Base-by-base conservation (phyloP, 805 yeast genomes). In the Pichia manshurica region DNA sequence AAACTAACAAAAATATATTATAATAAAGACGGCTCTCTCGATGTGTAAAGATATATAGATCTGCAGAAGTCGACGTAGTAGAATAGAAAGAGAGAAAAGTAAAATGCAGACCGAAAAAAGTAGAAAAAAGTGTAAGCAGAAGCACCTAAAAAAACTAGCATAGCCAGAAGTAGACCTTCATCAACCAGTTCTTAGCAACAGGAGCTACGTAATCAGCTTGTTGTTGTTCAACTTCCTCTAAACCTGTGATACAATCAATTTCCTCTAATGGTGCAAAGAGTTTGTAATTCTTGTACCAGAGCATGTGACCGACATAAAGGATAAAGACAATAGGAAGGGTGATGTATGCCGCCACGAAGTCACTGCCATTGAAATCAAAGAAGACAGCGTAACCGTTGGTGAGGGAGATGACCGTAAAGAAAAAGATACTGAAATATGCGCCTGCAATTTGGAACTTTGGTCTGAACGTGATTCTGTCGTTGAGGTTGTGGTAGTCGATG, bases 321-420 rank as follows among this genome's bases (percentile, higher is more conserved):
- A 66, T 65, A 3, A 76, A 50, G 53, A 79, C 72, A 48, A 77
- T 70, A 32, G 84, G 86, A 42, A 84, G 59, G 0, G 88, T 82
- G 50, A 84, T 71, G 64, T 84, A 84, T 9, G 89, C 84, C 31
- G 90, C 89, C 44, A 84, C 65, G 56, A 84, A 84, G 61, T 81
- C 82, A 6, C 76, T 63, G 1, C 63, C 73, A 13, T 70, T 72
- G 70, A 81, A 81, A 43, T 64, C 56, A 50, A 84, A 74, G 64
- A 84, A 83, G 5, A 78, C 82, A 3, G 76, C 81, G 59, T 81
- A 84, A 48, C 90, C 90, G 56, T 84, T 84, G n/a, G 89, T 82
- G 40, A 84, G 44, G 28, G 82, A 67, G 45, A 84, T 58, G n/a
- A 84, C 28, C 5, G 71, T 49, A 47, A 82, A 72, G 35, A 69